Percentiles rank a stretch among this genome's conserved stretches.
These are phyloP conservation scores for Coleophoma crateriformis DNA, from an alignment of 2,329 filamentous ascomycete genomes.

Conservation along the genomic window DNA sequence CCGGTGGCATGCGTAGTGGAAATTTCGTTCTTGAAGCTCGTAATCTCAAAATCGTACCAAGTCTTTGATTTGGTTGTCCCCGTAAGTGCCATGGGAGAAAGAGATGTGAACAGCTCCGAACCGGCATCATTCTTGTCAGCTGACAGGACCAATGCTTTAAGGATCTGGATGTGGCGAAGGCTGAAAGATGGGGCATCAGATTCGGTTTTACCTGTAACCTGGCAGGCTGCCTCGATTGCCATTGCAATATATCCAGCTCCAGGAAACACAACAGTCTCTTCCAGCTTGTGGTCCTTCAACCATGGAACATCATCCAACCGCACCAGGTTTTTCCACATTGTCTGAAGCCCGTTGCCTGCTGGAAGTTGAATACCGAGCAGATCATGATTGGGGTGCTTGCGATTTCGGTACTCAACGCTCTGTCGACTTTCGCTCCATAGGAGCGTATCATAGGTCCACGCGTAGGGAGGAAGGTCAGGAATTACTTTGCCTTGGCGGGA, in stretches of 20 bases:
- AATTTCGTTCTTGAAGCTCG: slow-evolving; percentile 2
- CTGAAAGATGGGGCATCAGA: not conserved
- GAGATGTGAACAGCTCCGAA: not conserved
- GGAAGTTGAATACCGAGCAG: not conserved
- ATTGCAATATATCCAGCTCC: not conserved
- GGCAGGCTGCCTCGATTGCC: not conserved
- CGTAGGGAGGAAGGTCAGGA: not conserved
- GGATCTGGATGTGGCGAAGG: not conserved
- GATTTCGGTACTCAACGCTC: not conserved
- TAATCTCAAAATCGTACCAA: slow-evolving; percentile 8
- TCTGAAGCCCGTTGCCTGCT: not conserved
- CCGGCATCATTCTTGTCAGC: not conserved
- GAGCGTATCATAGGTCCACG: not conserved
- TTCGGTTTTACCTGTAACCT: not conserved
- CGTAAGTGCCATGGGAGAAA: not conserved
- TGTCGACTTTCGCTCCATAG: not conserved
- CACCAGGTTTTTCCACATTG: not conserved
- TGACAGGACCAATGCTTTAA: not conserved
- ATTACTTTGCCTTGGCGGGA: not conserved
- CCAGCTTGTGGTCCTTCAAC: not conserved
- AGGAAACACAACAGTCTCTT: not conserved
- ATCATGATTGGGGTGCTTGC: not conserved
- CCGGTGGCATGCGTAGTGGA: slow-evolving; percentile 7
- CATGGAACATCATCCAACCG: not conserved
- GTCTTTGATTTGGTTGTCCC: not conserved